Base-by-base conservation (phyloP, 805 yeast species). In the Lachancea quebecensis region DNA sequence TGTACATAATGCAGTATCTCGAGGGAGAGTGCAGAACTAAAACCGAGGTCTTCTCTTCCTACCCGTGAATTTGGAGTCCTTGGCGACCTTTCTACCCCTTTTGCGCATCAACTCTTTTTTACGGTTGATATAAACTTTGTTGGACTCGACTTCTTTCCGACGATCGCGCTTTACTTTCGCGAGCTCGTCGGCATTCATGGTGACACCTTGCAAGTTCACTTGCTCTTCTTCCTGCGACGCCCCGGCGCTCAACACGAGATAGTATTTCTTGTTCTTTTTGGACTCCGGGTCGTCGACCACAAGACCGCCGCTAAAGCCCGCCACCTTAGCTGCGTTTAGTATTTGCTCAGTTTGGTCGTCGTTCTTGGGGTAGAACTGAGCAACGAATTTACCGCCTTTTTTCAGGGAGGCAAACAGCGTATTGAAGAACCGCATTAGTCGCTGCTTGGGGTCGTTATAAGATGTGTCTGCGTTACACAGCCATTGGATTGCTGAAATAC, bases 401-500 rank as follows among this genome's bases (percentile, higher is more conserved):
- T 78, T 83, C 65, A 93, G 72, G 31, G 88, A 72, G 0, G 96
- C 88, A 65, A 86, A 93, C 42, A 93, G 70, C 0, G 96, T 82
- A 64, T 85, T 85, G 74, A 93, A 93, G 59, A 93, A 93, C 39
- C 85, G 70, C 66, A 82, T 70, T 44, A 88, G 67, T 64, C 99
- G 78, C 57, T 75, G 76, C 60, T 83, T 82, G 17, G 99, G 99
- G 59, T 90, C 95, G 44, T 81, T 82, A 34, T 74, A 72, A 2
- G 87, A 66, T 5, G 87, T 75, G 64, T 93, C 99, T 2, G 98
- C 98, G 63, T 93, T 93, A 70, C 97, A 90, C 35, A 93, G 76
- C 99, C 99, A 93, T 65, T 93, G 99, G 42, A 93, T 89, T 10
- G 95, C 99, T 31, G 95, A 84, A 50, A 93, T 88, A 21, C 95